Percentiles rank a stretch among this genome's conserved stretches.
Conservation (phyloP, 2,329 filamentous ascomycete species). For the Davidsoniella virescens region DNA sequence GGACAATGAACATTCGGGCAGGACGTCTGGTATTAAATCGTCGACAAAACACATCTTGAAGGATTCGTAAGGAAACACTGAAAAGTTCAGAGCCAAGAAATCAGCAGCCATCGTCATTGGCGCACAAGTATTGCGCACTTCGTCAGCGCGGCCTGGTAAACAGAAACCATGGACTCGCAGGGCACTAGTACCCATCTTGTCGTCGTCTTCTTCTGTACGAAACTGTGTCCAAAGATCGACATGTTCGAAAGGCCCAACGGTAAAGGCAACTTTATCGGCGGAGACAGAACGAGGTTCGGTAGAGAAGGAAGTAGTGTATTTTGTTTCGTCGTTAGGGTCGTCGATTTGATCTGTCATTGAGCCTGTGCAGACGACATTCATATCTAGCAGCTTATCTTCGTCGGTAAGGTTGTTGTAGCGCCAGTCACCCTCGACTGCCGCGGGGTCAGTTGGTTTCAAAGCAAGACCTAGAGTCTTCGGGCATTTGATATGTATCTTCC, state of each 20-base stretch:
- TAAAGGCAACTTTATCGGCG: slow-evolving; percentile 82
- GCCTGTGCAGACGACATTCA: slow-evolving; percentile 82
- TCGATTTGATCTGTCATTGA: slow-evolving; percentile 70
- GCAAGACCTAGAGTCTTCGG: slow-evolving; percentile 76
- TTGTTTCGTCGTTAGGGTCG: slow-evolving; percentile 59
- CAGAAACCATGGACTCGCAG: slow-evolving; percentile 86
- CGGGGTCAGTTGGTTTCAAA: slow-evolving; percentile 23
- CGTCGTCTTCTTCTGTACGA: slow-evolving; percentile 78
- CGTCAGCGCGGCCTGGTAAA: slow-evolving; percentile 63
- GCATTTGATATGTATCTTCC: slow-evolving; percentile 77
- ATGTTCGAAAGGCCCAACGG: slow-evolving; percentile 86
- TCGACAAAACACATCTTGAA: slow-evolving; percentile 94
- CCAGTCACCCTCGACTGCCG: slow-evolving; percentile 21
- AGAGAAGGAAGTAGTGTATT: slow-evolving; percentile 78
- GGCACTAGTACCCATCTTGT: slow-evolving; percentile 74
- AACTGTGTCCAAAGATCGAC: slow-evolving; percentile 75
- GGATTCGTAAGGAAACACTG: slow-evolving; percentile 77
- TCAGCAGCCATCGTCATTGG: slow-evolving; percentile 80
- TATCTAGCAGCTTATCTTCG: slow-evolving; percentile 75
- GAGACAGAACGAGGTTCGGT: slow-evolving; percentile 53
- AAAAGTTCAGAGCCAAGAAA: slow-evolving; percentile 74
- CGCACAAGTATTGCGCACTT: slow-evolving; percentile 74
- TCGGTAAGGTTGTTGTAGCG: slow-evolving; percentile 32
- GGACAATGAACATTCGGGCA: slow-evolving; percentile 66
- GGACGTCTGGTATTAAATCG: slow-evolving; percentile 60